Conservation (phyloP, 2,329 filamentous ascomycete species). For the Colletotrichum viniferum region DNA sequence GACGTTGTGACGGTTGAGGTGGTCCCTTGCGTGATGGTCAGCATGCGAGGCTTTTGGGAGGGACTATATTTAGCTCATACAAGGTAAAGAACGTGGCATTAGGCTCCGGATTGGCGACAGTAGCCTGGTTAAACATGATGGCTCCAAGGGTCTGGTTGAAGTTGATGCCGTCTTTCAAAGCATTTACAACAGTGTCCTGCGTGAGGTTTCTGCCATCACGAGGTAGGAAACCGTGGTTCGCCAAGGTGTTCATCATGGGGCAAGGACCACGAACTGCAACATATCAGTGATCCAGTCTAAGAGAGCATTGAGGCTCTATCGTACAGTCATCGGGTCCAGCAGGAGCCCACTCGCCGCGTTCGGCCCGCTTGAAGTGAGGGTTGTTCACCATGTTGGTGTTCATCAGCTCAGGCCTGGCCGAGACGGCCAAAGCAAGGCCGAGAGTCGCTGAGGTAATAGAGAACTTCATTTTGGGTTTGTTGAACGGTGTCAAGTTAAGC, state of each 20-base stretch:
- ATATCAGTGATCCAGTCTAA: neutral
- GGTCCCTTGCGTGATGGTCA: constrained; percentile 28
- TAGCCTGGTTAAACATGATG: constrained; percentile 47
- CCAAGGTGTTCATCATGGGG: constrained; percentile 56
- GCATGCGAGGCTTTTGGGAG: neutral
- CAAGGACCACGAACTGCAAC: constrained; percentile 45
- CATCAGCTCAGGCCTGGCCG: neutral
- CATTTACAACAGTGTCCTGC: constrained; percentile 38
- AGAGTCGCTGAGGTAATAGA: neutral
- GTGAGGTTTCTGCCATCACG: constrained; percentile 49
- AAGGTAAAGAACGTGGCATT: constrained; percentile 48
- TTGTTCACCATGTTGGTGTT: neutral
- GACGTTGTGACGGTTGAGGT: constrained; percentile 50
- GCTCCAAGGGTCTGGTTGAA: constrained; percentile 42
- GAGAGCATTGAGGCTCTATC: neutral
- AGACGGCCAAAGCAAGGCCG: neutral
- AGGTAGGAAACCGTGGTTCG: constrained; percentile 54
- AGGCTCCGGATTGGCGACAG: constrained; percentile 44
- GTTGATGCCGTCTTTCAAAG: constrained; percentile 44
- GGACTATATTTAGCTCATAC: constrained; percentile 6
- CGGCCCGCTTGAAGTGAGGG: neutral
- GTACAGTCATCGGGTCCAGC: constrained; percentile 1
- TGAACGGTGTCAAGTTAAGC: neutral
- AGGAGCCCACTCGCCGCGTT: neutral
- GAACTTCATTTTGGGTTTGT: neutral